A percentile compares a stretch with the other conserved stretches of the same genome.
These are phyloP conservation scores for Pyrenophora tritici-repentis DNA, from an alignment of 2,329 filamentous ascomycete species.

Conservation along the genomic window DNA sequence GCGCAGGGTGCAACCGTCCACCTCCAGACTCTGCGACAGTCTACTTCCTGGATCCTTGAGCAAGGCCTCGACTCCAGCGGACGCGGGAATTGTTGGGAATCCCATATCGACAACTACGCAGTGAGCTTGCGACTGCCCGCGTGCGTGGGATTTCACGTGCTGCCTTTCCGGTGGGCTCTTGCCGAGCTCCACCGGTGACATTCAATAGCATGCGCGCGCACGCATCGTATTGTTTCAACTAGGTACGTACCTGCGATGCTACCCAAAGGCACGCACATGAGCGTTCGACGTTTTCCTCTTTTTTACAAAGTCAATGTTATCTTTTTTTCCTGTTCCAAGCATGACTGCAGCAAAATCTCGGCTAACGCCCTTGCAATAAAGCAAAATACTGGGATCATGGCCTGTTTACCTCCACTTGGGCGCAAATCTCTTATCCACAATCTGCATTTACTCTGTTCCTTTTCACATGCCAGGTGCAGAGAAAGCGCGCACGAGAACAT, in stretches of 20 bases:
- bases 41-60: not conserved
- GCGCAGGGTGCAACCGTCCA: not conserved
- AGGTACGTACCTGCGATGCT: conserved; percentile 15
- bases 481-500: conserved; percentile 10
- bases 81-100: conserved; percentile 5
- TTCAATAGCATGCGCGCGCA: conserved; percentile 2
- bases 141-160: conserved; percentile 10
- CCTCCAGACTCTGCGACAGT: not conserved
- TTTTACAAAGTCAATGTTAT: not conserved
- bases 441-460: not conserved
- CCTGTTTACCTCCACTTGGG: conserved; percentile 2
- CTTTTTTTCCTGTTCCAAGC: conserved; percentile 4
- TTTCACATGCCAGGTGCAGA: conserved; percentile 5
- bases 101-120: not conserved
- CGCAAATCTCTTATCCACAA: conserved; percentile 5
- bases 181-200: conserved; percentile 13
- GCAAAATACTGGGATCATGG: conserved; percentile 4
- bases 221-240: conserved; percentile 1
- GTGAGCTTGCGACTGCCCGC: conserved; percentile 4
- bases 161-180: not conserved
- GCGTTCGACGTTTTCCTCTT: not conserved
- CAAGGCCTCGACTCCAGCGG: not conserved
- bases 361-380: conserved; percentile 1
- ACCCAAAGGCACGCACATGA: conserved; percentile 6
- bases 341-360: conserved; percentile 4